These are phyloP conservation scores for Coemansia sp. DNA, from an alignment of 192 early-diverging fungal genomes.

Conservation along the genomic window DNA sequence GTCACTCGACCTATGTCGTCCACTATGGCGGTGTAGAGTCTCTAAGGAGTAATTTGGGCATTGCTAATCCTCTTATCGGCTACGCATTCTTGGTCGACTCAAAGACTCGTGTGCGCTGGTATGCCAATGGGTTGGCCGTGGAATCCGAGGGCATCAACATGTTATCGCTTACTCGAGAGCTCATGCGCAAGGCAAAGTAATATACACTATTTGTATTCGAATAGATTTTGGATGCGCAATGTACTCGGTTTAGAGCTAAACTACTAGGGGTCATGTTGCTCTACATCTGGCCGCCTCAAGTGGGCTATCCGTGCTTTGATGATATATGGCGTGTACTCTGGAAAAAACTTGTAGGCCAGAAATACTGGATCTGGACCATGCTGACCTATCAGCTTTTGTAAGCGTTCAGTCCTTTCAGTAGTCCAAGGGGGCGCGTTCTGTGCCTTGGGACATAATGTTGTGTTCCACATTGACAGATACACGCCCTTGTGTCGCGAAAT, in stretches of 20 bases:
- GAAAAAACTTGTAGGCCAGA: slow-evolving; percentile 42
- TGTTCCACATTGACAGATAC: slow-evolving; percentile 9
- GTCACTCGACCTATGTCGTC: slow-evolving; percentile 29
- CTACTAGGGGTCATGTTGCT: no score
- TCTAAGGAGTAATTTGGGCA: slow-evolving; percentile 40
- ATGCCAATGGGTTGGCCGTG: slow-evolving; percentile 51
- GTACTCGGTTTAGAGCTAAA: background rate
- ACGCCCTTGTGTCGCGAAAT: background rate
- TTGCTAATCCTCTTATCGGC: slow-evolving; percentile 52
- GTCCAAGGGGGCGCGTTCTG: slow-evolving; percentile 30
- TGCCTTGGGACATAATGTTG: slow-evolving; percentile 21
- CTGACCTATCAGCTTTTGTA: slow-evolving; percentile 1
- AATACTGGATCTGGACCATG: slow-evolving; percentile 45
- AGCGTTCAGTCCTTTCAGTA: background rate
- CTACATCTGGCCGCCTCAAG: background rate
- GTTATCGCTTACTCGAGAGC: slow-evolving; percentile 28
- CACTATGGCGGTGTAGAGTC: slow-evolving; percentile 50
- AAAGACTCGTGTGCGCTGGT: slow-evolving; percentile 48
- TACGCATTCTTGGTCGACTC: slow-evolving; percentile 52
- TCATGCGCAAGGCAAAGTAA: slow-evolving; percentile 25
- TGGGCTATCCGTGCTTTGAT: background rate
- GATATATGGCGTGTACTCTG: slow-evolving; percentile 27
- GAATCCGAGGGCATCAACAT: slow-evolving; percentile 34
- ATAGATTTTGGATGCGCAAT: background rate
- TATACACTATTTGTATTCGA: background rate